Percentiles rank a stretch among this genome's conserved stretches.
Evolutionary conservation across 768 basidiomycete genomes (phyloP).

Genomic region (Guyanaporus albipodus): DNA sequence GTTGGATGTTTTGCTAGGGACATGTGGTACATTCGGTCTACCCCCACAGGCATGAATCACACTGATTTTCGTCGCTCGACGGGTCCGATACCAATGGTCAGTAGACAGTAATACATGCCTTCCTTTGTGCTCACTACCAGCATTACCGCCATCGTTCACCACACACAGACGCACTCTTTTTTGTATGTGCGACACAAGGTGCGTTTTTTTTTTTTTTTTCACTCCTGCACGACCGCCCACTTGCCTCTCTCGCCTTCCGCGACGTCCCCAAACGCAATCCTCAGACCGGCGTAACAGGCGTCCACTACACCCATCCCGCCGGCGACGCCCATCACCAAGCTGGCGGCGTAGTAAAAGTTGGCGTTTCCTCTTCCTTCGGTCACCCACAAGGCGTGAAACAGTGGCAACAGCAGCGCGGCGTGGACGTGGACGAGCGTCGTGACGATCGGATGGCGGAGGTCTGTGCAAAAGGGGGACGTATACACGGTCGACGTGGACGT

Average conservation of each 20-base stretch:
- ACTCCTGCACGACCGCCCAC: constrained; percentile 30
- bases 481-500: not conserved
- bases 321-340: constrained; percentile 87
- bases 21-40: no score
- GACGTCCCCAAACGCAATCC: constrained; percentile 60
- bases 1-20: no score
- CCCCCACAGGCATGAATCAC: no score
- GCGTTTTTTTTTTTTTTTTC: no score
- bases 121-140: no score
- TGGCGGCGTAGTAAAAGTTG: constrained; percentile 97
- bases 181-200: no score
- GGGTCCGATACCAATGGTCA: no score
- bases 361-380: constrained; percentile 91
- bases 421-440: constrained; percentile 81
- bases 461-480: constrained; percentile 48
- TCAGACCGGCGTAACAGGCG: constrained; percentile 76
- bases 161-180: no score
- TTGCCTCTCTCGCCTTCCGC: constrained; percentile 36
- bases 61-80: no score
- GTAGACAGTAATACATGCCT: no score
- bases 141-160: no score
- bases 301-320: constrained; percentile 84
- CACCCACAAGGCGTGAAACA: constrained; percentile 92
- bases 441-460: constrained; percentile 81
- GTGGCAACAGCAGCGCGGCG: constrained; percentile 78